phyloP scores from a whole-genome alignment of 176 grass and related monocot species.

The Aegilops longissima region DNA sequence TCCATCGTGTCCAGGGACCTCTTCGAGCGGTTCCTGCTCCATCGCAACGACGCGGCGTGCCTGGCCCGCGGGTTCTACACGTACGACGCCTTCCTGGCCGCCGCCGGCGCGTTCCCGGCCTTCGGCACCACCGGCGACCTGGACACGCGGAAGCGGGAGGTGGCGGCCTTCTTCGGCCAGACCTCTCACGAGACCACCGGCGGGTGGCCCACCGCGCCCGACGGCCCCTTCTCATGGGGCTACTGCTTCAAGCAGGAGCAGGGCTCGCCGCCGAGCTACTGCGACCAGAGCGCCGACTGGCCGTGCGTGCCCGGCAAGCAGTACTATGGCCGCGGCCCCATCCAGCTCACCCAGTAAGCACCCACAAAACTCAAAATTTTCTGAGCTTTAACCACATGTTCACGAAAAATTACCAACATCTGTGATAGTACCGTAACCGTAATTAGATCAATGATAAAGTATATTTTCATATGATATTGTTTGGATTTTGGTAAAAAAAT shows the following conservation, averaged over 20 bases:
- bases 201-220: background rate
- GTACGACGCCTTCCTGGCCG: background rate
- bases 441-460: no score
- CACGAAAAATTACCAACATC: no score
- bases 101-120: background rate
- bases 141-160: background rate
- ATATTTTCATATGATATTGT: no score
- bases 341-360: slow-evolving; percentile 11
- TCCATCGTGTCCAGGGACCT: background rate
- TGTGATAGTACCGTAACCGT: no score
- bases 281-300: slow-evolving; percentile 4
- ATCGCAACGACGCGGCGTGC: background rate
- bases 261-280: background rate
- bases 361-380: no score
- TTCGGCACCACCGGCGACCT: slow-evolving; percentile 19
- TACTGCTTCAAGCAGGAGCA: slow-evolving; percentile 21
- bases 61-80: background rate
- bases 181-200: slow-evolving; percentile 38
- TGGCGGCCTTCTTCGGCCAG: slow-evolving; percentile 42
- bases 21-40: background rate
- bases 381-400: no score
- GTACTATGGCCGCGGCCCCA: slow-evolving; percentile 34
- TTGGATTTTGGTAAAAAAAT: no score
- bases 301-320: slow-evolving; percentile 26
- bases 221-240: slow-evolving; percentile 13